Percentiles rank a stretch among this genome's conserved stretches.
phyloP scores from a whole-genome alignment of 495 filamentous ascomycete species.

The Aspergillus heteromorphus region DNA sequence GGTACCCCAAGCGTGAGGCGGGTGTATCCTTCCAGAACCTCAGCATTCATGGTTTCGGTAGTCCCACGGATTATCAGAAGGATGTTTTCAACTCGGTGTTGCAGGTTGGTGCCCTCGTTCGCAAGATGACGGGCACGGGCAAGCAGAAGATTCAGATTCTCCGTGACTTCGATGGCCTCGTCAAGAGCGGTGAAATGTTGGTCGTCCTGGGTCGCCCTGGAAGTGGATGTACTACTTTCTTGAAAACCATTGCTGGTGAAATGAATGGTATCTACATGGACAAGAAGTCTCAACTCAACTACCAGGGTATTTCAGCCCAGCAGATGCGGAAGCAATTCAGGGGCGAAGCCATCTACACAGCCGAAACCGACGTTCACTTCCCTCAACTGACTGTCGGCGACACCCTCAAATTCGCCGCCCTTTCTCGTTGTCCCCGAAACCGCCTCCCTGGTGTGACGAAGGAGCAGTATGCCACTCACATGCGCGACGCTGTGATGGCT shows the following conservation, averaged over 20 bases:
- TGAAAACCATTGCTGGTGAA: constrained; percentile 68
- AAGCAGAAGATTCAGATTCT: constrained; percentile 65
- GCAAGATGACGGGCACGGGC: constrained; percentile 37
- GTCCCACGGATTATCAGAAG: constrained; percentile 77
- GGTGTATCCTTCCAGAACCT: constrained; percentile 55
- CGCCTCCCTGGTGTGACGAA: constrained; percentile 43
- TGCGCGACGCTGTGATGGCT: constrained; percentile 59
- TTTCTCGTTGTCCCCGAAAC: constrained; percentile 46
- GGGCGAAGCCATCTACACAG: constrained; percentile 61
- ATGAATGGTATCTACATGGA: constrained; percentile 66
- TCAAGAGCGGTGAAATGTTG: constrained; percentile 74
- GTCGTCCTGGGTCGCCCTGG: constrained; percentile 75
- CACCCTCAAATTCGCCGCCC: constrained; percentile 58
- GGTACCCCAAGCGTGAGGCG: constrained; percentile 38
- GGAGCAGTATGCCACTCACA: constrained; percentile 44
- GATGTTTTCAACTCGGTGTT: constrained; percentile 66
- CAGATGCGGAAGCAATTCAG: constrained; percentile 63
- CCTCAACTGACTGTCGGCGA: constrained; percentile 62
- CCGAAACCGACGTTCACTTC: constrained; percentile 64
- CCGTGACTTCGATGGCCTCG: constrained; percentile 64
- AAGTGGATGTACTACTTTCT: constrained; percentile 65
- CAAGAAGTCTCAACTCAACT: constrained; percentile 55
- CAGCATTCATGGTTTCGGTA: constrained; percentile 72
- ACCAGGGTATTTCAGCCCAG: constrained; percentile 72
- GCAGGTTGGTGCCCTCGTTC: constrained; percentile 44